Percentiles rank a stretch among this genome's conserved stretches.
Evolutionary conservation across 495 filamentous ascomycete genomes (phyloP).

Genomic region (Neurospora sp.): DNA sequence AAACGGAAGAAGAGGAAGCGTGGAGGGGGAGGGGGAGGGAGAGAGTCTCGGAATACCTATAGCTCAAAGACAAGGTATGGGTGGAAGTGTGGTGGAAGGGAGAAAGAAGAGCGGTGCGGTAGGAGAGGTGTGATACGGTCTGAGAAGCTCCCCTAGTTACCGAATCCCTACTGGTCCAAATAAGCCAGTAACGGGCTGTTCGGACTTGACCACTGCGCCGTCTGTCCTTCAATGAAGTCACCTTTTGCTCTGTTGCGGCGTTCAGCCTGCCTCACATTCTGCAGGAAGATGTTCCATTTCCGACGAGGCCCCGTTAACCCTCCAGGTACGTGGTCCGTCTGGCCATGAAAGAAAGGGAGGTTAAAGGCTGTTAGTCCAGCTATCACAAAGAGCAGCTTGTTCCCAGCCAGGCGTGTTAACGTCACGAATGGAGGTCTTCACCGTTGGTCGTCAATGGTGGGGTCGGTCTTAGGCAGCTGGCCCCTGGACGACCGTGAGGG

Average conservation of each 20-base stretch:
- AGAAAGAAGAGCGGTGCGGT: not conserved
- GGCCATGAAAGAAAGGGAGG: not conserved
- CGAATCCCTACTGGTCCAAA: not conserved
- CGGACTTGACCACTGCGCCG: not conserved
- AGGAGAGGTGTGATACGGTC: not conserved
- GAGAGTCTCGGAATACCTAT: not conserved
- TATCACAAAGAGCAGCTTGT: slow-evolving; percentile 9
- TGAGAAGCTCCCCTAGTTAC: slow-evolving; percentile 2
- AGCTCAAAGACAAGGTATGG: not conserved
- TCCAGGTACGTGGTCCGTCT: not conserved
- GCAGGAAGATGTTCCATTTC: not conserved
- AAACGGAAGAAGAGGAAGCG: not conserved
- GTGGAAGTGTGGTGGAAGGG: not conserved
- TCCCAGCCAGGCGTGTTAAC: slow-evolving; percentile 9
- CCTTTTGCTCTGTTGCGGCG: slow-evolving; percentile 3
- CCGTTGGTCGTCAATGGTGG: slow-evolving; percentile 9
- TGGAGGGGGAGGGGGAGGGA: not conserved
- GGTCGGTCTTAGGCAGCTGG: slow-evolving; percentile 2
- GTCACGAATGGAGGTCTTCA: not conserved
- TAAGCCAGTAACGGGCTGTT: not conserved
- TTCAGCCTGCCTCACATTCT: not conserved
- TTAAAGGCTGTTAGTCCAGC: not conserved
- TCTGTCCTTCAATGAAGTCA: slow-evolving; percentile 13
- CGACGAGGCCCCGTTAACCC: not conserved
- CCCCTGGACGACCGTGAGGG: not conserved